Conservation (phyloP, 371 early-diverging fungal genomes). For the Mucor ambiguus region DNA sequence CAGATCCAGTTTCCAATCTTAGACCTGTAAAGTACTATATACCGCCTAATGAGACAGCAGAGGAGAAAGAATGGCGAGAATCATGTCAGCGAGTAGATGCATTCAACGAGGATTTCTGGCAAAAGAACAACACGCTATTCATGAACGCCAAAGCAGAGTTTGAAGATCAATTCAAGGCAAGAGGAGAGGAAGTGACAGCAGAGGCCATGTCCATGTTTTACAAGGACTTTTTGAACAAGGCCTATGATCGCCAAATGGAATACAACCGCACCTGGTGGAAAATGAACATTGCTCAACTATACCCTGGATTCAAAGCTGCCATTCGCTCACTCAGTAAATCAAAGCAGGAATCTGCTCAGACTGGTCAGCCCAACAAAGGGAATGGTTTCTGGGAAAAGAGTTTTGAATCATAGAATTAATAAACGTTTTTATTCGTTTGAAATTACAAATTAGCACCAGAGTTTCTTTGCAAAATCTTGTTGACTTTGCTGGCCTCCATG, state of each 20-base stretch:
- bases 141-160: conserved; percentile 64
- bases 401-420: conserved; percentile 43
- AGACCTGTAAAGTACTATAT: conserved; percentile 70
- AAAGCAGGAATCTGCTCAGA: conserved; percentile 8
- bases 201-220: conserved; percentile 79
- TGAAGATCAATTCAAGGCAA: conserved; percentile 52
- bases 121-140: conserved; percentile 73
- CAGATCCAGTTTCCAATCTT: conserved; percentile 73
- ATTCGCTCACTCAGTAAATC: conserved; percentile 35
- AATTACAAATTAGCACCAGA: conserved; percentile 27
- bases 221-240: conserved; percentile 74
- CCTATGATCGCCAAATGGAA: conserved; percentile 70
- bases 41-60: conserved; percentile 58
- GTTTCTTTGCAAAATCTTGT: conserved; percentile 60
- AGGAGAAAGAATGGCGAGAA: conserved; percentile 58
- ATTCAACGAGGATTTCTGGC: conserved; percentile 78
- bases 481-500: conserved; percentile 60
- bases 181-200: conserved; percentile 59
- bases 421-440: conserved; percentile 4
- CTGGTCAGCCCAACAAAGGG: conserved; percentile 12
- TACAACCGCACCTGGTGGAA: conserved; percentile 82
- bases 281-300: conserved; percentile 66
- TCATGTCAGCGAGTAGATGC: conserved; percentile 59
- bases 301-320: conserved; percentile 69
- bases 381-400: conserved; percentile 55